Base-by-base conservation (phyloP, 2,329 filamentous ascomycete genomes). In the Colletotrichum noveboracense region DNA sequence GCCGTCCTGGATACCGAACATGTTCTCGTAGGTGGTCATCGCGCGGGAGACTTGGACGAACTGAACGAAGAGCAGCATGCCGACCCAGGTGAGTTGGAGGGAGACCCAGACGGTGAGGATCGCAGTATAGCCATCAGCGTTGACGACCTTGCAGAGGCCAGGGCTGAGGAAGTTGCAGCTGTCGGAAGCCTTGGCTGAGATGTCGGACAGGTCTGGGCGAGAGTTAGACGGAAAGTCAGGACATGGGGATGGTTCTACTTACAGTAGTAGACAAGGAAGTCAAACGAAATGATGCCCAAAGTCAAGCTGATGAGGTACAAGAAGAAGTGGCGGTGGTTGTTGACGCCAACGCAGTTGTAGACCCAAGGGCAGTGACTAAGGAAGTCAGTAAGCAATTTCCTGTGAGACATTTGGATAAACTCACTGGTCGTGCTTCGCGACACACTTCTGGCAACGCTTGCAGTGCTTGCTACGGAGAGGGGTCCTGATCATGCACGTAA, bases 401-500 rank as follows among this genome's bases (percentile, higher is more conserved):
- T 38, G 0, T 13, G 3, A 30, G 14, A 26, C 4, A 6, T 5
- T 16, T 24, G 26, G 9, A 16, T 21, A 43, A 34, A 89, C 95
- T 89, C 86, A 97, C 95, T 99, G 97, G 82, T 99, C 97, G 86
- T 98, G 95, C 85, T 97, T 98, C 70, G 96, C 96, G 70, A 99
- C 95, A 83, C 97, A 99, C 78, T 96, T 94, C 80, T 94, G 92
- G 83, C 97, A 99, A 76, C 95, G 91, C 82, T 94, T 94, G 87
- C 97, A 99, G 86, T 99, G 97, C 88, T 98, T 99, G 87, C 96
- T 98, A 78, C 97, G 92, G 76, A 99, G 86, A 5, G 97, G 97
- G 79, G 94, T 96, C 70, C 96, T 92, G 79, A 98, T 95, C 96
- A 98, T 98, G 87, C 97, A 99, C 64, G 92, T 92, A 32, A 97